These are phyloP conservation scores for Epichloe glyceriae DNA, from an alignment of 2,329 filamentous ascomycete species.

Conservation along the genomic window DNA sequence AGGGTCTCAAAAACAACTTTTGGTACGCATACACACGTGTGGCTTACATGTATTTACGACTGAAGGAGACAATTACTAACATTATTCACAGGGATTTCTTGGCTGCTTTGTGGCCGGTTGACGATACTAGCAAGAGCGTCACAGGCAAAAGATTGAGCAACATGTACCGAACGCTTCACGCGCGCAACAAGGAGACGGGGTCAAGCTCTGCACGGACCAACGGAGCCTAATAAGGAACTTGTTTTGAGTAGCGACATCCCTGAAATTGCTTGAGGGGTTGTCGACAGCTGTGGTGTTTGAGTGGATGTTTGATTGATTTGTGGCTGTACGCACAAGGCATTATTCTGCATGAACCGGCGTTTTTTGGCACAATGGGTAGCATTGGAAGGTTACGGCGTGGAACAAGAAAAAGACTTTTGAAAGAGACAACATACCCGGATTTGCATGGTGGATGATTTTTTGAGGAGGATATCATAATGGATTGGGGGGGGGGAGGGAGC, in stretches of 20 bases:
- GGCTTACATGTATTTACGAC: background rate
- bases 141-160: conserved; percentile 30
- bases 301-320: conserved; percentile 1
- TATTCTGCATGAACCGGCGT: conserved; percentile 15
- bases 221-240: conserved; percentile 12
- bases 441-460: conserved; percentile 11
- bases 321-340: conserved; percentile 10
- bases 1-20: conserved; percentile 33
- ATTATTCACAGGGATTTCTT: conserved; percentile 28
- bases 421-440: conserved; percentile 16
- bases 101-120: conserved; percentile 32
- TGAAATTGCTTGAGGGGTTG: background rate
- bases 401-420: conserved; percentile 7
- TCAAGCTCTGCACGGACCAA: conserved; percentile 19
- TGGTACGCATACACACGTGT: conserved; percentile 28
- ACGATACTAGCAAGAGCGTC: conserved; percentile 30
- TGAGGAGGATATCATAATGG: conserved; percentile 10
- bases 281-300: background rate
- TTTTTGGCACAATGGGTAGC: conserved; percentile 10
- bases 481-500: background rate
- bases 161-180: conserved; percentile 29
- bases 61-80: conserved; percentile 9
- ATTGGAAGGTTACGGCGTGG: conserved; percentile 10
- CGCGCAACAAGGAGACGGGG: conserved; percentile 19
- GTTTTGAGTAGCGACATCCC: background rate